phyloP scores from a whole-genome alignment of 768 basidiomycete genomes.

The Imleria badia region DNA sequence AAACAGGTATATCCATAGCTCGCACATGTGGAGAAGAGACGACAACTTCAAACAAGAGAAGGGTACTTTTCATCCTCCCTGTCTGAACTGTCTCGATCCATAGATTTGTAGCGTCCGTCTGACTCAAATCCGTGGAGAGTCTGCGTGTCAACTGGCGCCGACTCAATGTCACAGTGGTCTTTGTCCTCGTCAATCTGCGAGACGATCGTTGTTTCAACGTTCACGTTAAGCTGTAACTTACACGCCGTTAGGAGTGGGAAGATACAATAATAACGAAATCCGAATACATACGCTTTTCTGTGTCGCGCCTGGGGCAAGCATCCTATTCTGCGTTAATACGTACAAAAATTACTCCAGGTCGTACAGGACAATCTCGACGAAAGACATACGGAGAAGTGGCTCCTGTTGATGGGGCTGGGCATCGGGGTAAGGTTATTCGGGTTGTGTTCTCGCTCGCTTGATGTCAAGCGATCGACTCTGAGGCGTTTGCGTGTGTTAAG shows the following conservation, averaged over 20 bases:
- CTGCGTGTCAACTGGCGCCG: constrained; percentile 1
- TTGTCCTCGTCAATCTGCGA: constrained; percentile 31
- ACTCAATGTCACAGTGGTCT: constrained; percentile 24
- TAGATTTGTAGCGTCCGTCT: constrained; percentile 10
- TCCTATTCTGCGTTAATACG: constrained; percentile 19
- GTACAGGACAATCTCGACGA: background rate
- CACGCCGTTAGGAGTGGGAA: background rate
- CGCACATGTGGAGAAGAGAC: background rate
- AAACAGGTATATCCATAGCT: constrained; percentile 11
- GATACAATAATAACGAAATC: background rate
- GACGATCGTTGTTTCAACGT: constrained; percentile 34
- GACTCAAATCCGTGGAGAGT: constrained; percentile 18
- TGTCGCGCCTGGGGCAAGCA: constrained; percentile 18
- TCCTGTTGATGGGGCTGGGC: constrained; percentile 22
- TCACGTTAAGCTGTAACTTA: constrained; percentile 29
- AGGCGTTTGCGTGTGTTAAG: constrained; percentile 34
- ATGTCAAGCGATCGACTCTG: constrained; percentile 21
- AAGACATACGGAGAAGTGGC: constrained; percentile 24
- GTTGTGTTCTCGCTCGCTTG: constrained; percentile 28
- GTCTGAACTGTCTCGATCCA: constrained; percentile 26
- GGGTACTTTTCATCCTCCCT: constrained; percentile 16
- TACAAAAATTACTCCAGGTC: background rate
- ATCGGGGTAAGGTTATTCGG: constrained; percentile 1
- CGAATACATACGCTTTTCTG: constrained; percentile 23
- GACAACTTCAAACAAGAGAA: constrained; percentile 5